Evolutionary conservation across 2,329 filamentous ascomycete genomes (phyloP), one percentile per base, ranked within the genome.

Genomic region (Dactylellina haptotyla): DNA sequence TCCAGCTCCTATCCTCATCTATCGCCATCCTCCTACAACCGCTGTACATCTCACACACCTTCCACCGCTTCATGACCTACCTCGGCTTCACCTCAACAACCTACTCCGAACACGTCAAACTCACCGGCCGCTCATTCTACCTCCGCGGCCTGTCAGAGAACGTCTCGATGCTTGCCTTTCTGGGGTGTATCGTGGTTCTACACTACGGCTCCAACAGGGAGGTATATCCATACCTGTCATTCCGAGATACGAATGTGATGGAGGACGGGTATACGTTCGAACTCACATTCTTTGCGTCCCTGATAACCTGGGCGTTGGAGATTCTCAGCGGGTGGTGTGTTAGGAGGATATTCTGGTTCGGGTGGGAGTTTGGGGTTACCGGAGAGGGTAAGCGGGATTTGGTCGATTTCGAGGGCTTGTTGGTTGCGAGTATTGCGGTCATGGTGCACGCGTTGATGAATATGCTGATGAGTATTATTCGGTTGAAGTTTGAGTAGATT

Each of bases 371-470:
- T 54, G 85, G 88, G 75, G 87, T 89, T 56, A 87, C 87, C 16
- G 82, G 86, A 41, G 88, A 90, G 81, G 88, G 87, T 25, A 87
- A 86, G 80, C 81, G 86, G 73, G 88, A 90, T 80, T 81, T 90
- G 76, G 85, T 84, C 4, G 85, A 87, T 63, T 90, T 88, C 86
- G 88, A 88, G 1, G 88, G 90, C 81, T 80, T 90, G 77, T 80
- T 90, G 77, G 88, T 88, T 16, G 71, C 43, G 3, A 61, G 37
- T 41, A 63, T 74, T 18, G 87, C 86, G 20, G 88, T 89, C 20
- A 87, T 87, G 82, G 81, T 90, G 79, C 88, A 90, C 77, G 88
- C 90, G 56, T 78, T 90, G 80, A 88, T 90, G 81, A 90, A 90
- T 79, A 90, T 90, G 88, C 80, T 90, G 64, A 90, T 90, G 81